Evolutionary conservation across 192 early-diverging fungal species (phyloP).

Genomic region (Linnemannia hyalina): DNA sequence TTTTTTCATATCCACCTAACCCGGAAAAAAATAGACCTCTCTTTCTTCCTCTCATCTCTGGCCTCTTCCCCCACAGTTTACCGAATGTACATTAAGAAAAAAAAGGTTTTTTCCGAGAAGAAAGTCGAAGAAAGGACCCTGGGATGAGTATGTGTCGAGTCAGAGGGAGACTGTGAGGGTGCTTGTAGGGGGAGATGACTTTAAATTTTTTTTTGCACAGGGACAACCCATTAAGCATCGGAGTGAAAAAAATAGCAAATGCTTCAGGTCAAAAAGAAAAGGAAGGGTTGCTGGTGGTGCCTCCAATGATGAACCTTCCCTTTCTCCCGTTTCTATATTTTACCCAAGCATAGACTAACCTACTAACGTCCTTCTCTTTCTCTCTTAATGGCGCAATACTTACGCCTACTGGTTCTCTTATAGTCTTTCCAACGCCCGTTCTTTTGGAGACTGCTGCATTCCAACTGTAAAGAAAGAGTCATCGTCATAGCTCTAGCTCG

Average conservation of each 20-base stretch:
- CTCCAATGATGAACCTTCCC: not conserved
- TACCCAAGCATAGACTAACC: not conserved
- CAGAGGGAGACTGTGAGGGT: not conserved
- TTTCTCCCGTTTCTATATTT: not conserved
- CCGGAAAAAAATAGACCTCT: too few relatives aligned
- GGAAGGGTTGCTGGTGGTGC: not conserved
- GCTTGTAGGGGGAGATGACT: not conserved
- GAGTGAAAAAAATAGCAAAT: not conserved
- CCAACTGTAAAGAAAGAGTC: too few relatives aligned
- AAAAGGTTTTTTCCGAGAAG: too few relatives aligned
- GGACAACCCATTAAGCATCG: conserved; percentile 4
- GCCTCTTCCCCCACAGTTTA: too few relatives aligned
- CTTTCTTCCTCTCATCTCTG: too few relatives aligned
- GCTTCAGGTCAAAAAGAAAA: not conserved
- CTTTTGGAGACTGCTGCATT: too few relatives aligned
- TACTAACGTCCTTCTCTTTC: not conserved
- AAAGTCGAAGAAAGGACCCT: too few relatives aligned
- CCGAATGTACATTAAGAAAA: too few relatives aligned
- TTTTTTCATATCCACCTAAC: too few relatives aligned
- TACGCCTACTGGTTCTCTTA: not conserved
- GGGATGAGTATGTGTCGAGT: not conserved
- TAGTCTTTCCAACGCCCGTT: too few relatives aligned
- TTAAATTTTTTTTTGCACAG: not conserved
- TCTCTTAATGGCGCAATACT: not conserved
- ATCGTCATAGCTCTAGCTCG: too few relatives aligned